Base-by-base conservation (phyloP, 495 filamentous ascomycete genomes). In the Talaromyces liani region DNA sequence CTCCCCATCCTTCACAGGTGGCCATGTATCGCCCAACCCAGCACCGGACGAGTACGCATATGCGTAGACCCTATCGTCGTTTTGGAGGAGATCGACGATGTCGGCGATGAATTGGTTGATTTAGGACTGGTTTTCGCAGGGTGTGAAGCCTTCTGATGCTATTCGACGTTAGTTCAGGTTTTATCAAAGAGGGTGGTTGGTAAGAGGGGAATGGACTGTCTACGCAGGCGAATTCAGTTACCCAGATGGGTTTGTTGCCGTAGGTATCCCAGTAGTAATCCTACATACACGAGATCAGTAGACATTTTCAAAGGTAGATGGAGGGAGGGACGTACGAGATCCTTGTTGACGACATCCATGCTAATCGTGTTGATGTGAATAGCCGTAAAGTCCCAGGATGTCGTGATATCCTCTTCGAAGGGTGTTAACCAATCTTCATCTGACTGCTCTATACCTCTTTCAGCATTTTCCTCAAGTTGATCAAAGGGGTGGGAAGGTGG, bases 191-290 rank as follows among this genome's bases (percentile, higher is more conserved):
- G 9, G 16, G 10, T 6, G 3, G 1, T 29, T 29, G 7, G n/a
- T 24, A 24, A n/a, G 45, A 22, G 6, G 45, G 18, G 6, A 20
- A 2, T 1, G 12, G 12, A 65, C 70, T 67, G 25, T 71, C 57
- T 47, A 72, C 69, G 29, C 69, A 71, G 8, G 63, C 69, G 55
- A 72, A 72, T 63, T 72, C 70, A 34, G 55, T 58, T 7, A 72
- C 70, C 69, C 69, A 72, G 16, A 69, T 58, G 12, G 67, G 67
- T 58, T 71, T 69, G 12, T 54, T 41, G 64, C 6, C 6, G 45
- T 72, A 72, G 49, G 64, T 69, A n/a, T 22, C 18, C 53, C 57
- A 60, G 51, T 72, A 71, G 54, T 69, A n/a, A 10, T 59, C 8
- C 57, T 59, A 59, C 20, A 31, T 31, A 31, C 29, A 8, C 31